Base-by-base conservation (phyloP, 2,329 filamentous ascomycete species). In the Phoma sp. region DNA sequence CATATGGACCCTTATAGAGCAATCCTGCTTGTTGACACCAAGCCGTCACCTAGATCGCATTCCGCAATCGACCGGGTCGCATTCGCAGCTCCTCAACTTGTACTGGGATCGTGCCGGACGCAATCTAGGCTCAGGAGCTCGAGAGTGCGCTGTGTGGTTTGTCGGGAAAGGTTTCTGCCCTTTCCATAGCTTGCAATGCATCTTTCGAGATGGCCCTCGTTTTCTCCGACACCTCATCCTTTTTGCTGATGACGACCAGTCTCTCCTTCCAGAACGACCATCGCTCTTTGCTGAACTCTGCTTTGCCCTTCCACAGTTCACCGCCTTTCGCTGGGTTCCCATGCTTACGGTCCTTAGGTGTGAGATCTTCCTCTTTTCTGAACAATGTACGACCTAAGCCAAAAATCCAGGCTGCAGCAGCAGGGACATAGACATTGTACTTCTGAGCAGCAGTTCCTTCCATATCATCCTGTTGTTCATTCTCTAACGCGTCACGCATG, bases 181-280 rank as follows among this genome's bases (percentile, higher is more conserved):
- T 60, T 46, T 70, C 67, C 71, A 74, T 73, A 7, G 40, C 47
- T 45, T 63, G 58, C 4, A 69, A 47, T 0, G 69, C 67, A 32
- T 70, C 62, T 22, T 41, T 64, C 13, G 69, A 65, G 22, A 68
- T 50, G 4, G 41, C 10, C 47, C 54, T 65, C 2, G 71, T 71
- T 35, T 59, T 47, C 5, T 69, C 62, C 5, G 33, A 60, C 3
- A 71, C 43, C 1, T 49, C 62, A 22, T 67, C 61, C 54, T 63
- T 58, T 10, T 59, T 43, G 2, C 48, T 55, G 32, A 73, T 48
- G 11, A 58, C 60, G 0, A 55, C 62, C 55, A 74, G 70, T 39
- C 70, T 61, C 36, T 65, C 61, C 45, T 69, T 71, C 70, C 71
- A 73, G 9, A 73, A 55, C 7, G 46, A 54, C 70, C 70, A 74